Evolutionary conservation across 768 basidiomycete genomes (phyloP).

Genomic region (Kwoniella bestiolae): DNA sequence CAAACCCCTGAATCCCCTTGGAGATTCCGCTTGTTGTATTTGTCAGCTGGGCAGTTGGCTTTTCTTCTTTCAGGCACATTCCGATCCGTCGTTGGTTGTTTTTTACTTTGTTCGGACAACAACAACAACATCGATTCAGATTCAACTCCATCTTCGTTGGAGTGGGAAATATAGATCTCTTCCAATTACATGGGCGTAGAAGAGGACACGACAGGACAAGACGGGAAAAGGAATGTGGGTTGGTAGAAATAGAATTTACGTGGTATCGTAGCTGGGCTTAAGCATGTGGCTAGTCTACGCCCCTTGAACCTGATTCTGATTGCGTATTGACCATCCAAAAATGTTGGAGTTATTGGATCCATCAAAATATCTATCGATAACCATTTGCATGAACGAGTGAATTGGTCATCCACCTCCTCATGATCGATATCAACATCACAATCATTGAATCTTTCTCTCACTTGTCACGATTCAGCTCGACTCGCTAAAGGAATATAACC

Average conservation of each 20-base stretch:
- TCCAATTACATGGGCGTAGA: not conserved
- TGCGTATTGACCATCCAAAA: not conserved
- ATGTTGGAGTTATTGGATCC: not conserved
- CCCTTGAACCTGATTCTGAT: not conserved
- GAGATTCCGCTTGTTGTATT: not conserved
- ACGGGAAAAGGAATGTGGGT: not conserved
- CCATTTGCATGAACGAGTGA: no score
- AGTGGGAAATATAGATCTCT: not conserved
- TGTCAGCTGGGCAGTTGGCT: no score
- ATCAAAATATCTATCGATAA: not conserved
- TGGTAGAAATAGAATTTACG: not conserved
- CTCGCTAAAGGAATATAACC: not conserved
- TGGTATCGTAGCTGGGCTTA: not conserved
- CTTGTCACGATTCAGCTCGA: not conserved
- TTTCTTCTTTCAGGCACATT: slow-evolving; percentile 6
- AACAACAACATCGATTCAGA: not conserved
- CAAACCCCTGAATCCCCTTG: not conserved
- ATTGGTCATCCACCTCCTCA: no score
- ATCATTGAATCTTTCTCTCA: not conserved
- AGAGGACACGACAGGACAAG: not conserved
- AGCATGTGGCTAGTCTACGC: slow-evolving; percentile 5
- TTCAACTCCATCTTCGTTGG: not conserved
- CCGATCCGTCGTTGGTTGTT: not conserved
- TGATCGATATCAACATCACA: no score
- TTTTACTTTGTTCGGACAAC: slow-evolving; percentile 16